A percentile compares a stretch with the other conserved stretches of the same genome.
phyloP scores from a whole-genome alignment of 225 moss, liverwort and hornwort species.

The Anthoceros angustus region DNA sequence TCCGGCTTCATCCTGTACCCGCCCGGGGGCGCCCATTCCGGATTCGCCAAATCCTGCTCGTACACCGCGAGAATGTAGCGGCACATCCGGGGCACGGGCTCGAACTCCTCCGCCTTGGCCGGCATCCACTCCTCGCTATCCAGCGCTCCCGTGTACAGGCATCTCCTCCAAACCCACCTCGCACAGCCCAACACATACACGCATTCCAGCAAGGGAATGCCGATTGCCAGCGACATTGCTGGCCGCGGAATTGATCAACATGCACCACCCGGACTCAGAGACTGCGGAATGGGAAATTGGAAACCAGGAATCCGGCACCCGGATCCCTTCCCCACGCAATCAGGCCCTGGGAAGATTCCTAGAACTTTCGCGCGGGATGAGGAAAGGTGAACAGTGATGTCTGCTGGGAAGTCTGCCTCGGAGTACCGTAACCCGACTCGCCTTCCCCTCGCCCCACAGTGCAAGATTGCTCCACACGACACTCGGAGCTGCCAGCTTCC shows the following conservation, averaged over 20 bases:
- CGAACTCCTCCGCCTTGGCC: conserved; percentile 27
- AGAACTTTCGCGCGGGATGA: no score
- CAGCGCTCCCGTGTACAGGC: conserved; percentile 24
- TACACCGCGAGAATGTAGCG: conserved; percentile 32
- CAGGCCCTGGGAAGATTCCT: not conserved
- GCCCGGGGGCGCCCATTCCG: conserved; percentile 26
- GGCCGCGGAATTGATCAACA: no score
- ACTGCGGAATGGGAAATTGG: no score
- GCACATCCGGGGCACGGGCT: conserved; percentile 29
- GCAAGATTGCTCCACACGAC: no score
- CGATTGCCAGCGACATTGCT: conserved; percentile 24
- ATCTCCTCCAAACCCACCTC: conserved; percentile 31
- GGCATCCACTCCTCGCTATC: conserved; percentile 25
- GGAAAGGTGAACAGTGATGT: no score
- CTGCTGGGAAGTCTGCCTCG: no score
- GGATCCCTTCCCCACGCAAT: not conserved
- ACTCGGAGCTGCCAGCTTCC: no score
- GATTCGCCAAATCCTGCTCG: conserved; percentile 30
- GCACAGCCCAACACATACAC: conserved; percentile 26
- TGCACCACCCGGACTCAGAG: no score
- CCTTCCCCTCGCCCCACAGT: no score
- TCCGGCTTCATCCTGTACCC: conserved; percentile 25
- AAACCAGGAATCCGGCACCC: not conserved
- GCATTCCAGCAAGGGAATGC: conserved; percentile 30
- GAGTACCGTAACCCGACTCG: no score